A percentile compares a stretch with the other conserved stretches of the same genome.
Evolutionary conservation across 495 filamentous ascomycete genomes (phyloP).

Genomic region (Chaetomidium leptoderma): DNA sequence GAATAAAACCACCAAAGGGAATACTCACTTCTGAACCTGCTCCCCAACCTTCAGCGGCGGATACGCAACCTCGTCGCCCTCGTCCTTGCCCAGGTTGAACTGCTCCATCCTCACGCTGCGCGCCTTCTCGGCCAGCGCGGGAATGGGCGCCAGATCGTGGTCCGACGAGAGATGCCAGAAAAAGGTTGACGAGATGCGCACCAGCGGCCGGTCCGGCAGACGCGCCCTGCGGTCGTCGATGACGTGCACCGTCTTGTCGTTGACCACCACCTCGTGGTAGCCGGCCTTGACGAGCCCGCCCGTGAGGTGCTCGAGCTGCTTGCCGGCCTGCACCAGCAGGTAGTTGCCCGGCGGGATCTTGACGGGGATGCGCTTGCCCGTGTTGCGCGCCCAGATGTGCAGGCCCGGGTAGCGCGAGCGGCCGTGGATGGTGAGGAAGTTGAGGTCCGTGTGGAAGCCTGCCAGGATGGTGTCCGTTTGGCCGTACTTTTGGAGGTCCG

Average conservation of each 20-base stretch:
- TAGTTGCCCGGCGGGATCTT: conserved; percentile 46
- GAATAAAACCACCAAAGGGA: neutral
- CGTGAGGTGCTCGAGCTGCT: conserved; percentile 51
- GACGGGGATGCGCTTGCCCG: conserved; percentile 46
- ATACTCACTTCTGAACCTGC: conserved; percentile 45
- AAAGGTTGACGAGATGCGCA: conserved; percentile 48
- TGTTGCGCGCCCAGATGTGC: conserved; percentile 54
- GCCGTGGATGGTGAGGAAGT: conserved; percentile 54
- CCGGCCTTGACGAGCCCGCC: conserved; percentile 51
- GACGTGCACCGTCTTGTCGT: conserved; percentile 38
- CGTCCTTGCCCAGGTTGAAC: conserved; percentile 41
- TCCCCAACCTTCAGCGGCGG: conserved; percentile 45
- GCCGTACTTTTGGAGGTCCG: conserved; percentile 45
- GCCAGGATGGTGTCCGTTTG: conserved; percentile 49
- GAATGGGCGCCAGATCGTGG: conserved; percentile 43
- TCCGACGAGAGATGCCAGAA: conserved; percentile 51
- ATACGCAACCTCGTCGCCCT: conserved; percentile 44
- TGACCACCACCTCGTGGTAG: conserved; percentile 53
- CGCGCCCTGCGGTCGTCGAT: conserved; percentile 34
- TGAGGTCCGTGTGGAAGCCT: conserved; percentile 52
- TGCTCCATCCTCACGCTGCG: conserved; percentile 37
- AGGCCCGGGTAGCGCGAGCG: conserved; percentile 51
- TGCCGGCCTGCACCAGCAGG: conserved; percentile 50
- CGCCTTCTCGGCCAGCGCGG: conserved; percentile 35
- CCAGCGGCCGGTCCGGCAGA: conserved; percentile 40